These are phyloP conservation scores for Corinectria fuckeliana DNA, from an alignment of 2,329 filamentous ascomycete genomes.

Conservation along the genomic window DNA sequence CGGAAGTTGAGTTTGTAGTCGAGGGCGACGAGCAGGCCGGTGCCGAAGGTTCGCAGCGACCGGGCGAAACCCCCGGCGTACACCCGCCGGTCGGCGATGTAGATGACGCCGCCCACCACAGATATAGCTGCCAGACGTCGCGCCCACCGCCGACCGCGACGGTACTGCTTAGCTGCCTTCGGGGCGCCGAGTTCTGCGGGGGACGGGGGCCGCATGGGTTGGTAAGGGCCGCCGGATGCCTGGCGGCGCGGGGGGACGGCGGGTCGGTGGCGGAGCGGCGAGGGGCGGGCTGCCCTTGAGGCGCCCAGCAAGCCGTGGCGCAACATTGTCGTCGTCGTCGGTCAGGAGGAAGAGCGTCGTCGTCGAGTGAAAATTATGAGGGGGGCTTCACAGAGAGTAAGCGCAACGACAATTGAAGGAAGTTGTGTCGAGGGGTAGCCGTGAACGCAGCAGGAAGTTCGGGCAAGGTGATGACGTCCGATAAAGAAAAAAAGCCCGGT, in stretches of 20 bases:
- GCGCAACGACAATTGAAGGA: not conserved
- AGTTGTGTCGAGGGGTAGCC: not conserved
- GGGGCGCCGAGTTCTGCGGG: conserved; percentile 80
- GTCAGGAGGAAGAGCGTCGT: conserved; percentile 6
- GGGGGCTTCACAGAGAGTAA: not conserved
- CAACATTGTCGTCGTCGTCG: conserved; percentile 38
- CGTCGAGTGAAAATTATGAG: conserved; percentile 18
- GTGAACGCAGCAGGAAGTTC: conserved; percentile 9
- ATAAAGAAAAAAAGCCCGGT: conserved; percentile 27
- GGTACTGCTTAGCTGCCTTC: conserved; percentile 72
- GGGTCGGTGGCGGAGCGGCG: conserved; percentile 40
- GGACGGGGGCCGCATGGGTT: conserved; percentile 76
- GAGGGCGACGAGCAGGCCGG: conserved; percentile 79
- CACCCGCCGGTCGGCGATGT: conserved; percentile 72
- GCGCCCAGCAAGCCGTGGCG: conserved; percentile 37
- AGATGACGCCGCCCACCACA: conserved; percentile 65
- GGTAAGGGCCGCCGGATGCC: conserved; percentile 55
- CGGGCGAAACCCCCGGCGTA: conserved; percentile 83
- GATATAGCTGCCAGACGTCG: conserved; percentile 72
- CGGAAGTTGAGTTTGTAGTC: conserved; percentile 99
- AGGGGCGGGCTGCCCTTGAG: conserved; percentile 20
- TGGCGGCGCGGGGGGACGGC: conserved; percentile 49
- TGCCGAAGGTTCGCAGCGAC: conserved; percentile 80
- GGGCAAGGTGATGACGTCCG: conserved; percentile 34
- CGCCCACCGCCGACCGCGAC: conserved; percentile 74